phyloP scores from a whole-genome alignment of 176 grass and related monocot genomes.

The Triticum turgidum region DNA sequence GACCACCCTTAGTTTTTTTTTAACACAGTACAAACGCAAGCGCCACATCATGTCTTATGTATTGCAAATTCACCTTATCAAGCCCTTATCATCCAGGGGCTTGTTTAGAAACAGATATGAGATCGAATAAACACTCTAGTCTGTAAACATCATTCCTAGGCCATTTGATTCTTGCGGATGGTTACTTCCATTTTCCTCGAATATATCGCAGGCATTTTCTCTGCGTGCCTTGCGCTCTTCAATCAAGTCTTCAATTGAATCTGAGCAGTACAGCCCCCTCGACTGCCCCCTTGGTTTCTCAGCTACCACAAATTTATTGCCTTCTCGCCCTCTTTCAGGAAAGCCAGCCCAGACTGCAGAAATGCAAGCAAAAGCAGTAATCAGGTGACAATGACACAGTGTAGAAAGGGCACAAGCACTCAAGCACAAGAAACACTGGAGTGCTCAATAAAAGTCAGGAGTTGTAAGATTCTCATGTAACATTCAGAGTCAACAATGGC shows the following conservation, averaged over 20 bases:
- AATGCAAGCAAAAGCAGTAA: not conserved
- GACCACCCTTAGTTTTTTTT: too few relatives aligned
- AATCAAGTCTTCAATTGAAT: slow-evolving; percentile 60
- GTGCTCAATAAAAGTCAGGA: not conserved
- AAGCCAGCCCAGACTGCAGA: slow-evolving; percentile 79
- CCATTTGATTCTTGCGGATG: slow-evolving; percentile 46
- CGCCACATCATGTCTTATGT: not conserved
- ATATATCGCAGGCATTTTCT: slow-evolving; percentile 60
- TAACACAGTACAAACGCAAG: too few relatives aligned
- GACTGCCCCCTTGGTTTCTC: slow-evolving; percentile 53
- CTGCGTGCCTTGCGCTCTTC: slow-evolving; percentile 63
- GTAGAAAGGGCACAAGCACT: not conserved
- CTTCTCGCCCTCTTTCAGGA: slow-evolving; percentile 60
- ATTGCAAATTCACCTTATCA: not conserved
- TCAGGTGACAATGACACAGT: not conserved
- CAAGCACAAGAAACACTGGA: not conserved
- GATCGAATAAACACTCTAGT: not conserved
- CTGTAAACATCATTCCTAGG: slow-evolving; percentile 51
- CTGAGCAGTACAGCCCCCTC: slow-evolving; percentile 60
- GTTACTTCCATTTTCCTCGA: slow-evolving; percentile 50
- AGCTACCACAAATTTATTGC: slow-evolving; percentile 65
- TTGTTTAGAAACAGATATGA: not conserved
- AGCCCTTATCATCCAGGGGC: not conserved
- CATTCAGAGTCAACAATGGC: not conserved
- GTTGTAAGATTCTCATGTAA: not conserved